Percentiles rank a stretch among this genome's conserved stretches.
Evolutionary conservation across 257 asterid species (phyloP).

Genomic region (Solanum megistacrolobum): DNA sequence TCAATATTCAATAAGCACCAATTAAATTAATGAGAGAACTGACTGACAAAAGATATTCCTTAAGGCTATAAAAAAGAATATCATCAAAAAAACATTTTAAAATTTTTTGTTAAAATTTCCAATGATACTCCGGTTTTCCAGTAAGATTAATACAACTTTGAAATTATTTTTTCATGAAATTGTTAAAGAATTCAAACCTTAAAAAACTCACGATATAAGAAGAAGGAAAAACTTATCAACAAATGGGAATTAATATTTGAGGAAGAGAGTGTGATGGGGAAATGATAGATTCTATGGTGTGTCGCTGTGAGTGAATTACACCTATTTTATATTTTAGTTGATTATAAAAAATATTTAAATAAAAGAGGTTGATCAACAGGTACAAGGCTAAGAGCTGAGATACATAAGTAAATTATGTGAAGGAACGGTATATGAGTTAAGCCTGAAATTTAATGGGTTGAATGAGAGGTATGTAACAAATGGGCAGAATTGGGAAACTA

Average conservation of each 20-base stretch:
- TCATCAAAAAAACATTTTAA: too few species aligned
- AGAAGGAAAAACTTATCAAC: background rate
- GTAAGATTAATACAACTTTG: background rate
- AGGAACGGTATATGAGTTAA: background rate
- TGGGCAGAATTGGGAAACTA: background rate
- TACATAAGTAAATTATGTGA: background rate
- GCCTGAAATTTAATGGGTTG: background rate
- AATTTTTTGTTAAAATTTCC: background rate
- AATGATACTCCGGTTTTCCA: background rate
- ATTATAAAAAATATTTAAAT: too few species aligned
- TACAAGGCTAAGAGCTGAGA: background rate
- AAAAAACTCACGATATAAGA: background rate
- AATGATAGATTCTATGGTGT: background rate
- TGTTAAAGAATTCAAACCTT: too few species aligned
- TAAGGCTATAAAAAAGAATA: background rate
- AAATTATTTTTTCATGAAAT: too few species aligned
- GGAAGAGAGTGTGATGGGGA: background rate
- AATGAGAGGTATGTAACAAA: background rate
- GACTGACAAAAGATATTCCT: background rate
- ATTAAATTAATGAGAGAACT: background rate
- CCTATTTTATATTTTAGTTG: background rate
- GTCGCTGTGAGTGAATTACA: background rate
- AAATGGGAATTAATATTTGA: background rate
- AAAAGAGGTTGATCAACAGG: background rate
- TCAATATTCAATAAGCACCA: background rate